Evolutionary conservation across 176 grass and related monocot genomes (phyloP), one percentile per base, ranked within the genome.

Genomic region (Otatea glauca): DNA sequence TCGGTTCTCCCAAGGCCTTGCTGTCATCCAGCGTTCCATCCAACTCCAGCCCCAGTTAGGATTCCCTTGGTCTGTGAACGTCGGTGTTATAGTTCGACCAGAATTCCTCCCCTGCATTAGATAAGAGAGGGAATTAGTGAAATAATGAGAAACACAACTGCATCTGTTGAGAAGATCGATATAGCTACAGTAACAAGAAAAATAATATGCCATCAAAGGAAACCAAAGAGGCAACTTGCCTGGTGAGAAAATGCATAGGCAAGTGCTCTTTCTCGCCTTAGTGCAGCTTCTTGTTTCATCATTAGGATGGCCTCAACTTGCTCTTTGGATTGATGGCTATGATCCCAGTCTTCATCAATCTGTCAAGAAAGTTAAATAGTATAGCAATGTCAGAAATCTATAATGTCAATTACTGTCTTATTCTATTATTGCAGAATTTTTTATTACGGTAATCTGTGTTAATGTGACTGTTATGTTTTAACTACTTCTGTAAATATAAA

Each of bases 221-320:
- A 79, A 41, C 76, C 18, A 27, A 53, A 64, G 27, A 78, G 61
- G 61, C 5, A 38, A 55, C 35, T 76, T 91, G 86, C 97, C 93
- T 96, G 97, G 77, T 99, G 97, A 71, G 97, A 96, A 89, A 96
- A 96, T 80, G 97, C 93, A 91, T 99, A 99, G 67, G 97, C 97
- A 64, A 99, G 89, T 50, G 84, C 81, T 78, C 92, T 92, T 84
- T 99, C 97, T 77, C 97, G 89, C 85, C 89, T 94, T 69, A 99
- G 65, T 43, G 90, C 86, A 79, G 97, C 97, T 94, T 94, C 93
- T 72, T 96, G 93, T 79, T 88, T 99, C 79, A 85, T 85, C 55
- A 91, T 59, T 51, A 94, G 85, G 74, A 38, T 92, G 66, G 86
- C 81, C 67, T 99, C 92, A 45, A 90, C 72, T 80, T 92, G 83